Evolutionary conservation across 2,329 filamentous ascomycete genomes (phyloP).

Genomic region (Monosporascus sp.): DNA sequence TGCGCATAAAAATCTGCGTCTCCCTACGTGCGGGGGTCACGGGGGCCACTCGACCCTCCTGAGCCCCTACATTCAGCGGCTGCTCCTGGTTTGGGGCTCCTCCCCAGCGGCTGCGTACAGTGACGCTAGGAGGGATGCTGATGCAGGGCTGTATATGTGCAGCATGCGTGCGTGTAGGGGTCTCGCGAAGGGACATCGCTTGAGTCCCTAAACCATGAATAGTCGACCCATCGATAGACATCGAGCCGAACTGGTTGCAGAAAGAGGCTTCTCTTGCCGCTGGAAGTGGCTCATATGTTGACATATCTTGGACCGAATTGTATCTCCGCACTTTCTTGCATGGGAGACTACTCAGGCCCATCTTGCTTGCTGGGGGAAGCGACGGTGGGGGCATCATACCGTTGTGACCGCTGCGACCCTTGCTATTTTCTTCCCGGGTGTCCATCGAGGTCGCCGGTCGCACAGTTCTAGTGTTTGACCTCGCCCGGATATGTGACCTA

Average conservation of each 20-base stretch:
- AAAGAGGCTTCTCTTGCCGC: conserved; percentile 40
- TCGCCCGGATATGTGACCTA: conserved; percentile 21
- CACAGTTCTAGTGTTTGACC: conserved; percentile 22
- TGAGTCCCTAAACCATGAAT: conserved; percentile 31
- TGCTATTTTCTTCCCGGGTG: conserved; percentile 19
- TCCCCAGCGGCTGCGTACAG: conserved; percentile 13
- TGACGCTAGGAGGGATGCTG: conserved; percentile 19
- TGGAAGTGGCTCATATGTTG: conserved; percentile 11
- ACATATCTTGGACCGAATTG: conserved; percentile 19
- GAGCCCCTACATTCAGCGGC: conserved; percentile 1
- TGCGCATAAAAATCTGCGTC: conserved; percentile 16
- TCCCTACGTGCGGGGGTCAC: conserved; percentile 28
- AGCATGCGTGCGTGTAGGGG: conserved; percentile 13
- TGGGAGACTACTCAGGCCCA: conserved; percentile 7
- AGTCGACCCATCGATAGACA: conserved; percentile 34
- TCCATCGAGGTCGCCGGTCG: conserved; percentile 26
- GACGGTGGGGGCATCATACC: conserved; percentile 30
- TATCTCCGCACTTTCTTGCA: conserved; percentile 19
- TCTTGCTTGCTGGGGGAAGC: conserved; percentile 7
- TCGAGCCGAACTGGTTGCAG: conserved; percentile 28
- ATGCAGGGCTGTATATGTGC: conserved; percentile 1
- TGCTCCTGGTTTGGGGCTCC: conserved; percentile 5
- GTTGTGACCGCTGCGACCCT: conserved; percentile 24
- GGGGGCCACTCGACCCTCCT: conserved; percentile 20
- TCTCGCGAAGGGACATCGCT: conserved; percentile 36